Evolutionary conservation across 352 stramenopile genomes (phyloP).

Genomic region (Globisporangium acanthophoron): DNA sequence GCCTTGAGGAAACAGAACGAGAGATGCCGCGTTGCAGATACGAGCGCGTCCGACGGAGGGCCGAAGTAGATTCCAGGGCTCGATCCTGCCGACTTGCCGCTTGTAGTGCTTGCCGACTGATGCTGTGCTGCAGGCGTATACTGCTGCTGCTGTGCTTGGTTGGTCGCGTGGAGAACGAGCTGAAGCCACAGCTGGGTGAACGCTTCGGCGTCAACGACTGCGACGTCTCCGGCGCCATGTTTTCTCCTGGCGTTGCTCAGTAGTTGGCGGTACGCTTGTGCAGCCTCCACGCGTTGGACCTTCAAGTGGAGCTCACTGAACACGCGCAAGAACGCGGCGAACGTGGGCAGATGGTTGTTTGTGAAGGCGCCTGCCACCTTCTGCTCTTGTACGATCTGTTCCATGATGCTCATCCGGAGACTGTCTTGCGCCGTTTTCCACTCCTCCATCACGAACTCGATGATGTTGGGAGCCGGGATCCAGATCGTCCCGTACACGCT

Average conservation of each 20-base stretch:
- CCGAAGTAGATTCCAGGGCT: slow-evolving; percentile 27
- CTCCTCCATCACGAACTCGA: slow-evolving; percentile 46
- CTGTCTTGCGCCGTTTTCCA: slow-evolving; percentile 27
- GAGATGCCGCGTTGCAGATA: slow-evolving; percentile 21
- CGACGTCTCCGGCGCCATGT: neutral
- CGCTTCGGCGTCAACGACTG: slow-evolving; percentile 11
- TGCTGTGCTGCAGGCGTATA: slow-evolving; percentile 2
- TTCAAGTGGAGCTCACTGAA: slow-evolving; percentile 28
- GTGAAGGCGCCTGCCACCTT: neutral
- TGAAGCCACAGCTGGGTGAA: slow-evolving; percentile 28
- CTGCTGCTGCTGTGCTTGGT: slow-evolving; percentile 38
- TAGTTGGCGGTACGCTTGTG: slow-evolving; percentile 29
- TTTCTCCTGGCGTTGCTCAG: slow-evolving; percentile 10
- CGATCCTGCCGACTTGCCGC: neutral
- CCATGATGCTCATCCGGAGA: slow-evolving; percentile 18
- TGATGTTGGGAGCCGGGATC: slow-evolving; percentile 42
- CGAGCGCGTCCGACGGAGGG: slow-evolving; percentile 22
- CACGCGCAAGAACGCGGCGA: slow-evolving; percentile 21
- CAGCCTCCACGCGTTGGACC: slow-evolving; percentile 23
- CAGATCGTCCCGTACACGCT: slow-evolving; percentile 50
- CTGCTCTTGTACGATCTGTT: slow-evolving; percentile 18
- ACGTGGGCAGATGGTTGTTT: slow-evolving; percentile 10
- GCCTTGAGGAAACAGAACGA: slow-evolving; percentile 28
- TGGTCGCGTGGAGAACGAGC: slow-evolving; percentile 24
- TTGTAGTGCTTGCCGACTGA: neutral